phyloP scores from a whole-genome alignment of 805 yeast species.

The Nakazawaea molendinolei region DNA sequence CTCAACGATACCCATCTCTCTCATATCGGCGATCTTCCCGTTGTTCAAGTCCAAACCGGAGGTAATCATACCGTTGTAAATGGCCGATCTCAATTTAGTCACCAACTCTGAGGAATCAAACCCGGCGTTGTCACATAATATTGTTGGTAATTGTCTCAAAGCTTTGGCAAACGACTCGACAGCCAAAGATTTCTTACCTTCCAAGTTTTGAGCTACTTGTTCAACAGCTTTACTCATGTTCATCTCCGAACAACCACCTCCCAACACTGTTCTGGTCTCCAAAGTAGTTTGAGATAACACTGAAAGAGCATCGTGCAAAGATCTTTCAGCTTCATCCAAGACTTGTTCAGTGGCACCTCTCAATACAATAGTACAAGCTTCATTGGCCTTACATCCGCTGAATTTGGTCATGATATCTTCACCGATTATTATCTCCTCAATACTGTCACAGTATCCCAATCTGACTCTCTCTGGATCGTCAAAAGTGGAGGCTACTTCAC shows the following conservation, averaged over 20 bases:
- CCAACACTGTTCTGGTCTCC: conserved; percentile 86
- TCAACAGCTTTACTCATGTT: conserved; percentile 97
- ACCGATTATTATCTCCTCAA: conserved; percentile 91
- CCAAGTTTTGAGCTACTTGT: conserved; percentile 82
- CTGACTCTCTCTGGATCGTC: conserved; percentile 84
- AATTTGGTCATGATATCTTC: conserved; percentile 87
- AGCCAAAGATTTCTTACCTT: conserved; percentile 91
- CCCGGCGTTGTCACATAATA: conserved; percentile 96
- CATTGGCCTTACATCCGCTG: conserved; percentile 92
- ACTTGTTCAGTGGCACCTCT: conserved; percentile 99
- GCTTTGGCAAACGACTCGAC: conserved; percentile 93
- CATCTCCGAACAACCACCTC: conserved; percentile 91
- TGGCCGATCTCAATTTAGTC: conserved; percentile 81
- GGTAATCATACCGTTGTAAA: conserved; percentile 86
- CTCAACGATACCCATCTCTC: conserved; percentile 89
- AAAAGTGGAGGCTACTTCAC: conserved; percentile 95
- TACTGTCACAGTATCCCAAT: conserved; percentile 80
- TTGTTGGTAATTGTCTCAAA: conserved; percentile 89
- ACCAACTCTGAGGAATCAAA: conserved; percentile 90
- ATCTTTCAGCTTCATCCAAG: conserved; percentile 95
- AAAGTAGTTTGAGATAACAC: conserved; percentile 92
- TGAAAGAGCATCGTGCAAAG: conserved; percentile 92
- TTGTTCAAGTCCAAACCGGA: conserved; percentile 84
- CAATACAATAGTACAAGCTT: conserved; percentile 91
- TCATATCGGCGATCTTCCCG: conserved; percentile 89